Base-by-base conservation (phyloP, 1,139 yeast genomes). In the Nakaseomyces glabratus region DNA sequence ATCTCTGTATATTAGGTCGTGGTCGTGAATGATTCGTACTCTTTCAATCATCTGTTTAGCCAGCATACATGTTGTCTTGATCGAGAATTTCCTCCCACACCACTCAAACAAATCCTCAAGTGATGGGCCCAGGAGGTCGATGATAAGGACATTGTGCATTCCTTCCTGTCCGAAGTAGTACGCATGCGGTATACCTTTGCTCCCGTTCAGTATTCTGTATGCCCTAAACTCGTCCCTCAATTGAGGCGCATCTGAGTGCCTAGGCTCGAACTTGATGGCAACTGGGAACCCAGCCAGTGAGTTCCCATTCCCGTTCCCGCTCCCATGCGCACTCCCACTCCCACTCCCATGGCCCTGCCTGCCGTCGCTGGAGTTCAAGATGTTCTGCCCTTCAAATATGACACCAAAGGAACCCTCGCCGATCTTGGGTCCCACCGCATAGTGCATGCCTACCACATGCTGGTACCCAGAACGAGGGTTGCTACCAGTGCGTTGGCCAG, bases 381-480 rank as follows among this genome's bases (percentile, higher is more conserved):
- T 68, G 57, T 90, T 90, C 38, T 82, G 76, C 21, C 98, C 98
- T 63, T 88, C 96, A 60, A 88, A 90, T 36, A 90, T 88, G 35
- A 88, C 90, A 15, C 98, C 98, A 65, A 90, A 90, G 1, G 97
- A 88, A 13, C 98, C 98, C 61, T 90, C 97, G 25, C 98, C 98
- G 41, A 90, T 90, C 64, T 90, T 90, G 58, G 86, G 86, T 33
- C 96, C 98, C 41, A 90, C 86, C 46, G 90, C 86, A 65, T 85
- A 90, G 66, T 90, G 97, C 31, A 73, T 68, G 35, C 82, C 82
- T 34, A 75, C 79, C 33, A 74, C 73, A 53, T 60, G 66, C 52
- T 45, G 36, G n/a, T 17, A 28, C 18, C 24, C n/a, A n/a, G n/a
- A n/a, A n/a, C n/a, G n/a, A n/a, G n/a, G n/a, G n/a, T n/a, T n/a